Percentiles rank a stretch among this genome's conserved stretches.
Conservation (phyloP, 2,329 filamentous ascomycete species). For the Camillea tinctor region DNA sequence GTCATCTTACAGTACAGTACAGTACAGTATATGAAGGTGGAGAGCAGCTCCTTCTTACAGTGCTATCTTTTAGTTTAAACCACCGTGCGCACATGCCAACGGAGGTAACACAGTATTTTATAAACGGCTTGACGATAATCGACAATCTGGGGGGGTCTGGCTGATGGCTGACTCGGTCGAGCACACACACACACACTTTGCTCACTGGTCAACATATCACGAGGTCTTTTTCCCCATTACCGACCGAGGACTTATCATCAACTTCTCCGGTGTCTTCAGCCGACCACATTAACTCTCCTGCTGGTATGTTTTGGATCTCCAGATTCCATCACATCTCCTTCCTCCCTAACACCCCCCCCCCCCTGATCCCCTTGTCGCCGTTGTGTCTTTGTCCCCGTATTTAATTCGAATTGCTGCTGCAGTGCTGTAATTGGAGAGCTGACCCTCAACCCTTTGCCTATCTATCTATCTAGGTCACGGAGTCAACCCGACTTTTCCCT, state of each 20-base stretch:
- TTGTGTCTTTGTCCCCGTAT: neutral
- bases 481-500: neutral
- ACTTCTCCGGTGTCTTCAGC: neutral
- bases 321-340: neutral
- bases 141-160: neutral
- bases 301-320: neutral
- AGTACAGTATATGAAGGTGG: too few relatives aligned
- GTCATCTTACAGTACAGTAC: too few relatives aligned
- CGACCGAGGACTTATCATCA: neutral
- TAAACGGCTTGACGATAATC: slow-evolving; percentile 7
- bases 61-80: neutral
- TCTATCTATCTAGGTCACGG: neutral
- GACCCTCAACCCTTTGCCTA: neutral
- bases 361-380: neutral
- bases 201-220: neutral
- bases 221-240: neutral
- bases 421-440: neutral
- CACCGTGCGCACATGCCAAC: neutral
- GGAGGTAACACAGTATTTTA: neutral
- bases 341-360: too few relatives aligned
- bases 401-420: neutral
- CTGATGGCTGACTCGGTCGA: slow-evolving; percentile 9
- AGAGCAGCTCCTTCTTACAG: neutral
- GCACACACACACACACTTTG: slow-evolving; percentile 5
- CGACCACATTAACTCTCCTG: neutral